Evolutionary conservation across 176 grass and related monocot genomes (phyloP).

Genomic region (Carex littledalei): DNA sequence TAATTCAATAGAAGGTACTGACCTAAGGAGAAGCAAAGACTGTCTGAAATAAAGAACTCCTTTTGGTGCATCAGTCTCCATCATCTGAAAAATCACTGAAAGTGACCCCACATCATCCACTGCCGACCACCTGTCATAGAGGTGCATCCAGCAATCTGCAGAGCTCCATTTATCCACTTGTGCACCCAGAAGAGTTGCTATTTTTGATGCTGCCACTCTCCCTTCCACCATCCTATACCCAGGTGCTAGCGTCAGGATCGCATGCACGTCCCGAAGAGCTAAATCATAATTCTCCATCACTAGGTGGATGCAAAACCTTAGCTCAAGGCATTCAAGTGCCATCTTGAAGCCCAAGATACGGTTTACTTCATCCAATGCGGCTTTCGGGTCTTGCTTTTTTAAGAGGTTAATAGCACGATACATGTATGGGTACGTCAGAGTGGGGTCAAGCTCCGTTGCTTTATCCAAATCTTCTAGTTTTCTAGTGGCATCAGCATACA

Average conservation of each 20-base stretch:
- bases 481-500: constrained; percentile 57
- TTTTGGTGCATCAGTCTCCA: constrained; percentile 83
- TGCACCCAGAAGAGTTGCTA: constrained; percentile 55
- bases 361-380: constrained; percentile 79
- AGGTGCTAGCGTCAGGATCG: constrained; percentile 71
- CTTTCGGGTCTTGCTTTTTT: constrained; percentile 76
- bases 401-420: constrained; percentile 67
- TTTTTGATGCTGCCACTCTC: constrained; percentile 72
- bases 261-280: constrained; percentile 81
- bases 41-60: constrained; percentile 87
- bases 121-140: constrained; percentile 79
- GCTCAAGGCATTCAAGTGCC: constrained; percentile 74
- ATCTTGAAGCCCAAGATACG: constrained; percentile 76
- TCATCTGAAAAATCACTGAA: constrained; percentile 87
- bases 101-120: constrained; percentile 92
- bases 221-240: constrained; percentile 84
- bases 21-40: constrained; percentile 94
- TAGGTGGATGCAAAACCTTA: constrained; percentile 70
- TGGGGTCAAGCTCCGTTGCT: constrained; percentile 82
- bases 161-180: constrained; percentile 87
- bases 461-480: constrained; percentile 67
- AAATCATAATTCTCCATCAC: constrained; percentile 72
- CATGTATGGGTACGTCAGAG: constrained; percentile 89
- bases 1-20: constrained; percentile 16
- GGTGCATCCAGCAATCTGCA: constrained; percentile 90